phyloP scores from a whole-genome alignment of 1,139 yeast species.

The Sugiyamaella castrensis region DNA sequence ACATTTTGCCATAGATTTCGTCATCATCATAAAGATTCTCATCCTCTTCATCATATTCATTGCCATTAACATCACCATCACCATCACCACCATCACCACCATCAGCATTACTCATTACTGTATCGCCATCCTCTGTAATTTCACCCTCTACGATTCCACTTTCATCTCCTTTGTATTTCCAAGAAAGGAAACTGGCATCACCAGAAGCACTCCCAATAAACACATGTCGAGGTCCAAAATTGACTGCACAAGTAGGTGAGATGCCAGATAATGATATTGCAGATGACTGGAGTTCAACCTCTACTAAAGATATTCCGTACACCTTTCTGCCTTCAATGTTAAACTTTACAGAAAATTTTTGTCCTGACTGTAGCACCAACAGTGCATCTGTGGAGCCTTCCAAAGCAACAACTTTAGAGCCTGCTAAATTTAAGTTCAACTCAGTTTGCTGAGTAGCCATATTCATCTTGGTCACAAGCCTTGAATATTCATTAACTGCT shows the following conservation, averaged over 20 bases:
- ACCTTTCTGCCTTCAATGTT: conserved; percentile 46
- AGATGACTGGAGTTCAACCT: conserved; percentile 18
- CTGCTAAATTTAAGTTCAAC: conserved; percentile 57
- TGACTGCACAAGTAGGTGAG: conserved; percentile 27
- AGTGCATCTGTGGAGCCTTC: conserved; percentile 48
- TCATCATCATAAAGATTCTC: conserved; percentile 41
- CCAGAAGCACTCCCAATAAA: conserved; percentile 48
- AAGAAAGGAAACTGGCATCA: conserved; percentile 42
- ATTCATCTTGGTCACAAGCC: conserved; percentile 35
- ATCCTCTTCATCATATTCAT: conserved; percentile 37
- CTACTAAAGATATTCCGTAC: conserved; percentile 35
- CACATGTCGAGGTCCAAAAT: conserved; percentile 26
- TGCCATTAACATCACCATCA: conserved; percentile 14
- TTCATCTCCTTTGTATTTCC: conserved; percentile 30
- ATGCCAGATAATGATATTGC: conserved; percentile 18
- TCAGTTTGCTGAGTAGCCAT: conserved; percentile 57
- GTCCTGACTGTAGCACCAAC: conserved; percentile 53
- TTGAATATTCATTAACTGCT: conserved; percentile 58
- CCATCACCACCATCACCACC: conserved; percentile 28
- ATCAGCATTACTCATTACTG: conserved; percentile 17
- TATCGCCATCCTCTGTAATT: no score
- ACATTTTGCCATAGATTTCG: not conserved
- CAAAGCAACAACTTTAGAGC: conserved; percentile 48
- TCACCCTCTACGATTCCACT: no score
- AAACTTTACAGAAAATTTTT: conserved; percentile 50